Percentiles rank a stretch among this genome's conserved stretches.
phyloP scores from a whole-genome alignment of 768 basidiomycete species.

The Kwoniella sp. region DNA sequence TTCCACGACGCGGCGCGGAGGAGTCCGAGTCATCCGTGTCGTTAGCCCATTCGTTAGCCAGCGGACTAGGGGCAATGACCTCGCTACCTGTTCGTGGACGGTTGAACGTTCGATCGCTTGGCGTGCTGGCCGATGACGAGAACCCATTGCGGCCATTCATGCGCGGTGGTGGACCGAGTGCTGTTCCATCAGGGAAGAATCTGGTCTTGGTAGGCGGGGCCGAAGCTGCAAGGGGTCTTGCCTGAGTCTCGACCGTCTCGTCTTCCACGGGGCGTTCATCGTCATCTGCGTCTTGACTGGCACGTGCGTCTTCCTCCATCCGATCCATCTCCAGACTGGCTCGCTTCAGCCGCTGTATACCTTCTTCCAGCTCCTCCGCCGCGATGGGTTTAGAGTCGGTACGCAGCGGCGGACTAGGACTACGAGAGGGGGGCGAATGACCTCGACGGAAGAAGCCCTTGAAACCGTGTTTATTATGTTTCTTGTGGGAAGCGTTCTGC shows the following conservation, averaged over 20 bases:
- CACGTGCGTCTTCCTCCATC: constrained; percentile 3
- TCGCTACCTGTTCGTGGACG: constrained; percentile 36
- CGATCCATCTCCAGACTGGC: constrained; percentile 35
- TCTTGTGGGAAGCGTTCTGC: background rate
- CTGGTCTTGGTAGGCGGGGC: constrained; percentile 37
- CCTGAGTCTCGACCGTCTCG: background rate
- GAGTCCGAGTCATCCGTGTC: constrained; percentile 27
- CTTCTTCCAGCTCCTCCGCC: constrained; percentile 38
- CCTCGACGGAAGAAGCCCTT: constrained; percentile 32
- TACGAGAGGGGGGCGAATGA: constrained; percentile 39
- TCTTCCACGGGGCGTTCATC: background rate
- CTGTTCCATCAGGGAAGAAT: constrained; percentile 34
- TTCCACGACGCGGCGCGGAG: constrained; percentile 9
- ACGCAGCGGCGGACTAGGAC: constrained; percentile 34
- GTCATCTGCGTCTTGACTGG: background rate
- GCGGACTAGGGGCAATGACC: constrained; percentile 42
- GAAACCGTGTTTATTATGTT: constrained; percentile 30
- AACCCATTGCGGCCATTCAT: background rate
- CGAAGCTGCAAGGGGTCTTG: constrained; percentile 17
- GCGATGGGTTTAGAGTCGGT: constrained; percentile 21
- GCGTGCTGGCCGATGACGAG: constrained; percentile 6
- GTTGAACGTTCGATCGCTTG: constrained; percentile 5
- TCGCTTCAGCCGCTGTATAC: constrained; percentile 33
- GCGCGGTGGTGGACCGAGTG: background rate
- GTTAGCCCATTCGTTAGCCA: constrained; percentile 43